phyloP scores from a whole-genome alignment of 2,329 filamentous ascomycete species.

The Aspergillus flavus region DNA sequence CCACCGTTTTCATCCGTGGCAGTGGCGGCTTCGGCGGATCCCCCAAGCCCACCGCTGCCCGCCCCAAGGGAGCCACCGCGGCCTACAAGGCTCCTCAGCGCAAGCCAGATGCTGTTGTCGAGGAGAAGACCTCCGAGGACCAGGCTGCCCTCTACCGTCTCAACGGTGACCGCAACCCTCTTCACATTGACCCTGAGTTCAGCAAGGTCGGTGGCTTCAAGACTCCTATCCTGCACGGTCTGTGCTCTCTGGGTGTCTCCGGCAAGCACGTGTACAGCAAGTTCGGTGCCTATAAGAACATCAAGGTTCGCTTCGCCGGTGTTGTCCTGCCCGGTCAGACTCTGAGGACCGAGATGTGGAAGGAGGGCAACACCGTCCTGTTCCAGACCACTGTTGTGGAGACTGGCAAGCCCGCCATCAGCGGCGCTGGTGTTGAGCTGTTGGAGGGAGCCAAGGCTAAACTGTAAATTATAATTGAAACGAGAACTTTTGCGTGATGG shows the following conservation, averaged over 20 bases:
- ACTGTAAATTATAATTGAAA: slow-evolving; percentile 44
- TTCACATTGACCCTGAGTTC: slow-evolving; percentile 93
- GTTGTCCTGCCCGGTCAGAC: slow-evolving; percentile 85
- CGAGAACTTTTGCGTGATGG: background rate
- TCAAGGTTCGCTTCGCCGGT: slow-evolving; percentile 90
- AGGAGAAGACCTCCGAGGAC: slow-evolving; percentile 84
- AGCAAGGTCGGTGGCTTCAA: slow-evolving; percentile 96
- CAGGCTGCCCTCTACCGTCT: slow-evolving; percentile 93
- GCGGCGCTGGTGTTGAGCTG: slow-evolving; percentile 77
- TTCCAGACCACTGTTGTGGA: slow-evolving; percentile 91
- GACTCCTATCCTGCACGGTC: slow-evolving; percentile 90
- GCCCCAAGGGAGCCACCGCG: slow-evolving; percentile 79
- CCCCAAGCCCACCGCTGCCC: slow-evolving; percentile 65
- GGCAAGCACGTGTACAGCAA: slow-evolving; percentile 86
- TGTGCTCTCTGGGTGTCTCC: slow-evolving; percentile 90
- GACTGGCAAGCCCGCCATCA: slow-evolving; percentile 86
- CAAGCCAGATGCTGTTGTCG: slow-evolving; percentile 76
- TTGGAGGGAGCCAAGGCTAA: slow-evolving; percentile 54
- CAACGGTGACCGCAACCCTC: slow-evolving; percentile 91
- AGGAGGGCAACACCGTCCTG: slow-evolving; percentile 74
- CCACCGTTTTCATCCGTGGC: slow-evolving; percentile 87
- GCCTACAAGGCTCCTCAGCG: slow-evolving; percentile 77
- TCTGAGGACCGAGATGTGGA: slow-evolving; percentile 94
- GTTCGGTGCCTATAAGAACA: slow-evolving; percentile 82
- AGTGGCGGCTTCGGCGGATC: slow-evolving; percentile 87